These are phyloP conservation scores for Pisolithus thermaeus DNA, from an alignment of 1,284 basidiomycete species.

Conservation along the genomic window DNA sequence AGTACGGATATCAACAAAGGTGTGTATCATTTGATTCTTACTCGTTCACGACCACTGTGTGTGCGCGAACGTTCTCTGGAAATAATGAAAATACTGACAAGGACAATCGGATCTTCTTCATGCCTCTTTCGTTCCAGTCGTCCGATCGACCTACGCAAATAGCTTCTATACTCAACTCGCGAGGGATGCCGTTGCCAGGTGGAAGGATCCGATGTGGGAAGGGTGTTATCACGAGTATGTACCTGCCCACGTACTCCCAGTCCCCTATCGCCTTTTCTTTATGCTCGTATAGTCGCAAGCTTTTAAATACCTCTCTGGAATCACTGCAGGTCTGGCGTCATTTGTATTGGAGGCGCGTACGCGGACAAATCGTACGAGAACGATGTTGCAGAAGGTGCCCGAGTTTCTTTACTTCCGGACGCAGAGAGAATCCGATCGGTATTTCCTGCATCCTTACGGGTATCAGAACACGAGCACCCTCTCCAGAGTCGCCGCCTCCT, in stretches of 20 bases:
- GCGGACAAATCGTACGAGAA: conserved; percentile 47
- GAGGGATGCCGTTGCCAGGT: conserved; percentile 63
- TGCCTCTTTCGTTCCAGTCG: conserved; percentile 38
- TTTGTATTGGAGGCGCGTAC: conserved; percentile 16
- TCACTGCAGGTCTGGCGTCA: conserved; percentile 19
- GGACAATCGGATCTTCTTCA: background rate
- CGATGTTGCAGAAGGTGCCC: conserved; percentile 50
- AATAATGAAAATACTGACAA: background rate
- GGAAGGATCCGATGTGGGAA: conserved; percentile 67
- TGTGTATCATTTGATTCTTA: conserved; percentile 25
- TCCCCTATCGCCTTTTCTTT: background rate
- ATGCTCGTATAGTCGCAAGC: background rate
- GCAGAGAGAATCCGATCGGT: conserved; percentile 16
- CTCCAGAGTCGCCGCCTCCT: conserved; percentile 4
- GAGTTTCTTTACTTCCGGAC: conserved; percentile 36
- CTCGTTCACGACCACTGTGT: background rate
- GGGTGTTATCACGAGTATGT: conserved; percentile 78
- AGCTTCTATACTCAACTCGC: conserved; percentile 66
- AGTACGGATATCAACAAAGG: conserved; percentile 85
- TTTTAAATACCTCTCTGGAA: background rate
- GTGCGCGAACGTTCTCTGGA: background rate
- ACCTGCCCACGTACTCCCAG: background rate
- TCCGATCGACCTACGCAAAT: conserved; percentile 67
- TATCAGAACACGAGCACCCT: conserved; percentile 1
- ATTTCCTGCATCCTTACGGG: conserved; percentile 25